Percentiles rank a stretch among this genome's conserved stretches.
phyloP scores from a whole-genome alignment of 1,139 yeast species.

The Hyphopichia wangnamkhiaoensis region DNA sequence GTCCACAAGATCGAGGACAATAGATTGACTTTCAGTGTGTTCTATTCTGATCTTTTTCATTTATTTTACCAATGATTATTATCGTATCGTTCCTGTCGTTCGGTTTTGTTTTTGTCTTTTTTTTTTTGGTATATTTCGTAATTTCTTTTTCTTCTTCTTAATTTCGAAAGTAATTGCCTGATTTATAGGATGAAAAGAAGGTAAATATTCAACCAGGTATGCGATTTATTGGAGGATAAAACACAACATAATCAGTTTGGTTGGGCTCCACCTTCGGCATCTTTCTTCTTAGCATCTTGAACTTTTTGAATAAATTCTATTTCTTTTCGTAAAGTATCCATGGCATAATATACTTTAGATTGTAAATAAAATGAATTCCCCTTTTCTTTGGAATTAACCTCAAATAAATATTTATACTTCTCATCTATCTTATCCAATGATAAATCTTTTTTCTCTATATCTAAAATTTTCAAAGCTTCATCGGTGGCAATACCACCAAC shows the following conservation, averaged over 20 bases:
- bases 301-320: constrained; percentile 44
- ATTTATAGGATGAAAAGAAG: too few species aligned
- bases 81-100: too few species aligned
- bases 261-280: constrained; percentile 1
- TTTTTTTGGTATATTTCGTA: too few species aligned
- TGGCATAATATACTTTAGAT: constrained; percentile 79
- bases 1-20: too few species aligned
- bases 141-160: too few species aligned
- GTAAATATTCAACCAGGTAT: too few species aligned
- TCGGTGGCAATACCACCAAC: constrained; percentile 81
- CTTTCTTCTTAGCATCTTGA: constrained; percentile 22
- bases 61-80: too few species aligned
- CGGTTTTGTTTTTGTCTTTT: too few species aligned
- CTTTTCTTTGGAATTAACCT: constrained; percentile 87
- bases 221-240: too few species aligned
- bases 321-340: constrained; percentile 50
- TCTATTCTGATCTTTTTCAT: too few species aligned
- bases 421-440: constrained; percentile 64
- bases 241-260: background rate
- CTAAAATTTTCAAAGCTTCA: constrained; percentile 90
- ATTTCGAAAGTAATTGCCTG: too few species aligned
- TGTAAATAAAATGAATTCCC: constrained; percentile 93
- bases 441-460: constrained; percentile 63
- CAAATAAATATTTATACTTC: constrained; percentile 81
- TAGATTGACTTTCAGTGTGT: too few species aligned